phyloP scores from a whole-genome alignment of 2,329 filamentous ascomycete genomes.

The Camptophora hylomeconis region DNA sequence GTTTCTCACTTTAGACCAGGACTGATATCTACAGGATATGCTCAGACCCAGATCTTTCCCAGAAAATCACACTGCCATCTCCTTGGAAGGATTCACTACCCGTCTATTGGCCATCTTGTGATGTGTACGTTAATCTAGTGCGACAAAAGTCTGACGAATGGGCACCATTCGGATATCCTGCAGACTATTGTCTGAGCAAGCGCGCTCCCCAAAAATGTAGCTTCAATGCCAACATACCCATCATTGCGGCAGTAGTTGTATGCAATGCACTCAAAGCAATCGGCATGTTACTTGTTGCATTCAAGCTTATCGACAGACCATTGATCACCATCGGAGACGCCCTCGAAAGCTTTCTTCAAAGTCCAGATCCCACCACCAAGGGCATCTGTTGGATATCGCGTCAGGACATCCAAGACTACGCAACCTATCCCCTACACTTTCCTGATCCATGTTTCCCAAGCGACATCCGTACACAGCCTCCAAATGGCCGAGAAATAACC shows the following conservation, averaged over 20 bases:
- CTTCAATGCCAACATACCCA: conserved; percentile 14
- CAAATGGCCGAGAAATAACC: not conserved
- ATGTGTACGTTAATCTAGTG: conserved; percentile 7
- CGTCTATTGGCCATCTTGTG: conserved; percentile 4
- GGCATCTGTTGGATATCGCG: conserved; percentile 16
- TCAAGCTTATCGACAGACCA: conserved; percentile 10
- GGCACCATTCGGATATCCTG: conserved; percentile 8
- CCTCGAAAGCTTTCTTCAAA: conserved; percentile 18
- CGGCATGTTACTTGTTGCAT: conserved; percentile 12
- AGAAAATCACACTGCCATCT: conserved; percentile 2
- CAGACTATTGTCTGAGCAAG: conserved; percentile 14
- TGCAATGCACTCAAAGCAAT: conserved; percentile 12
- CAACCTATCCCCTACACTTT: no score
- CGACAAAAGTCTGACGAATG: conserved; percentile 7
- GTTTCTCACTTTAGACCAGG: no score
- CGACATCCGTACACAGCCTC: conserved; percentile 1
- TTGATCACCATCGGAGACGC: conserved; percentile 21
- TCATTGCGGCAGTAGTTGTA: conserved; percentile 12
- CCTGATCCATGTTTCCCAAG: not conserved
- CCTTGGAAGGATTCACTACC: no score
- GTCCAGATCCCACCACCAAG: conserved; percentile 20
- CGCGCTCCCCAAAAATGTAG: conserved; percentile 9
- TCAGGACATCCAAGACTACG: conserved; percentile 2
- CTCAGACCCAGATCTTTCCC: conserved; percentile 2
- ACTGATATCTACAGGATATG: conserved; percentile 13